Evolutionary conservation across 2,329 filamentous ascomycete genomes (phyloP).

Genomic region (Biscogniauxia sp.): DNA sequence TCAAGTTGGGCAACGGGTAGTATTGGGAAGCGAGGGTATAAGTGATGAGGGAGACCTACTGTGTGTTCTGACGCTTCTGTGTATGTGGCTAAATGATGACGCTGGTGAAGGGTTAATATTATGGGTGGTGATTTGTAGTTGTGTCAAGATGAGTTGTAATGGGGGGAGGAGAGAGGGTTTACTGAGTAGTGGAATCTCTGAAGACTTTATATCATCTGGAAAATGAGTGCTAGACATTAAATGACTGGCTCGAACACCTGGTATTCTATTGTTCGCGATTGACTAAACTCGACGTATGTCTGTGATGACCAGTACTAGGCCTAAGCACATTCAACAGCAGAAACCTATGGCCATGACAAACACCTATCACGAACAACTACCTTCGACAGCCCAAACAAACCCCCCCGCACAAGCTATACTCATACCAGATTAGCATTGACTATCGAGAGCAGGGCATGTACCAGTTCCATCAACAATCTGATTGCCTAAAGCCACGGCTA

Average conservation of each 20-base stretch:
- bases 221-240: background rate
- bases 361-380: background rate
- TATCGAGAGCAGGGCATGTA: background rate
- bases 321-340: background rate
- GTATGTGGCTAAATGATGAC: no score
- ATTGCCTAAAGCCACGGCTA: background rate
- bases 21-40: background rate
- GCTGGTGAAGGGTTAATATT: no score
- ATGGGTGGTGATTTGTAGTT: no score
- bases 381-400: background rate
- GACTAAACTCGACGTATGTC: background rate
- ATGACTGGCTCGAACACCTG: background rate
- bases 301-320: background rate
- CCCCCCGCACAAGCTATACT: background rate
- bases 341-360: background rate
- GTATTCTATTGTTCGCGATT: background rate
- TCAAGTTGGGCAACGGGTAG: background rate
- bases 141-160: no score
- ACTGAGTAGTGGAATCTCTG: background rate
- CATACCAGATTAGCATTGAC: background rate
- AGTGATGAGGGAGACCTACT: background rate
- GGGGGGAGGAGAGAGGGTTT: no score
- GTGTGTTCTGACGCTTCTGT: background rate
- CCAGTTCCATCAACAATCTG: background rate
- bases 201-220: background rate